These are phyloP conservation scores for Hypholoma fasciculare DNA, from an alignment of 768 basidiomycete genomes.

Conservation along the genomic window DNA sequence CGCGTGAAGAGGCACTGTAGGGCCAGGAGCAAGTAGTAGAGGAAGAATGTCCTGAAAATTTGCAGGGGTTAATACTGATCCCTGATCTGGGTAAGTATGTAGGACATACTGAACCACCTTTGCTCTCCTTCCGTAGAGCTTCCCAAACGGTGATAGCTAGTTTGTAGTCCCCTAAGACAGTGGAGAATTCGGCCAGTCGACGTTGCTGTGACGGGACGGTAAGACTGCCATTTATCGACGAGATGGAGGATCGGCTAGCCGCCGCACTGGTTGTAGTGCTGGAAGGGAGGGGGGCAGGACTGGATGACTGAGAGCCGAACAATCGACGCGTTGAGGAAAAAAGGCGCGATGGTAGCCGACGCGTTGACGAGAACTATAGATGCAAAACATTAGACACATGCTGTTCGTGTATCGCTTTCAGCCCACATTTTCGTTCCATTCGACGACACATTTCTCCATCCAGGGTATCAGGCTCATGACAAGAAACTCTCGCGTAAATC, in stretches of 20 bases:
- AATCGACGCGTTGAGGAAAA: constrained; percentile 84
- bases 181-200: constrained; percentile 94
- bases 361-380: constrained; percentile 68
- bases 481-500: constrained; percentile 85
- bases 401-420: not conserved
- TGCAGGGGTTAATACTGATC: not conserved
- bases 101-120: constrained; percentile 75
- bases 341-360: constrained; percentile 79
- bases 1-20: constrained; percentile 58
- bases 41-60: constrained; percentile 76
- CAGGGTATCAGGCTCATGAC: constrained; percentile 90
- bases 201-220: constrained; percentile 68
- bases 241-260: constrained; percentile 35
- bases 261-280: constrained; percentile 42
- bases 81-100: not conserved
- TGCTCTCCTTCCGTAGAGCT: constrained; percentile 79
- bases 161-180: constrained; percentile 87
- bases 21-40: constrained; percentile 66
- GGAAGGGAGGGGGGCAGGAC: constrained; percentile 42
- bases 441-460: constrained; percentile 93
- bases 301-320: constrained; percentile 65
- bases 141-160: constrained; percentile 87
- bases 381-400: constrained; percentile 7
- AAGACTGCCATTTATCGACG: constrained; percentile 30
- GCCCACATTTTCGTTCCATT: constrained; percentile 88